A percentile compares a stretch with the other conserved stretches of the same genome.
phyloP scores from a whole-genome alignment of 2,329 filamentous ascomycete genomes.

The Septoria linicola region DNA sequence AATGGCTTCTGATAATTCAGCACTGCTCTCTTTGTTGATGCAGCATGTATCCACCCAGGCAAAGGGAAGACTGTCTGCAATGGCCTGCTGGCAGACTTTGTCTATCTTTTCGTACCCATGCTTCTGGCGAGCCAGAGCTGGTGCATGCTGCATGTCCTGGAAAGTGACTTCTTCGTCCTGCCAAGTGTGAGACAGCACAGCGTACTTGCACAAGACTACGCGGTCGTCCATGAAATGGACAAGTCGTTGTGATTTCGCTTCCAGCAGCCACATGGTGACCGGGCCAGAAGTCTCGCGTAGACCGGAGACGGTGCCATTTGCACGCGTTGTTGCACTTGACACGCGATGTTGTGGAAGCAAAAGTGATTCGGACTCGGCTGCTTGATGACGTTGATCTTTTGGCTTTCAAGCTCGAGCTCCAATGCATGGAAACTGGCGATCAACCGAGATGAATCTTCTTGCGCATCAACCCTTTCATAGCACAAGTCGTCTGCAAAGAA shows the following conservation, averaged over 20 bases:
- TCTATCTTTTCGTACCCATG: slow-evolving; percentile 19
- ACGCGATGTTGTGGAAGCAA: too few relatives aligned
- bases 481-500: not conserved
- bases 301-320: too few relatives aligned
- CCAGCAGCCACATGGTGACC: slow-evolving; percentile 20
- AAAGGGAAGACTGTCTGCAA: slow-evolving; percentile 4
- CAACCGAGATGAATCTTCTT: too few relatives aligned
- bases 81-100: slow-evolving; percentile 12
- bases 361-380: too few relatives aligned
- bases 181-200: slow-evolving; percentile 25
- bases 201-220: slow-evolving; percentile 14
- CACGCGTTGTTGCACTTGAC: too few relatives aligned
- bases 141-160: slow-evolving; percentile 15
- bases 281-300: too few relatives aligned
- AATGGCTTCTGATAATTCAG: slow-evolving; percentile 27
- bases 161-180: slow-evolving; percentile 20
- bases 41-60: slow-evolving; percentile 26
- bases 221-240: slow-evolving; percentile 19
- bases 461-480: not conserved
- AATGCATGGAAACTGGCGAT: too few relatives aligned
- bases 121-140: not conserved
- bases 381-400: too few relatives aligned
- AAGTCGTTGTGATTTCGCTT: slow-evolving; percentile 10
- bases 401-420: too few relatives aligned
- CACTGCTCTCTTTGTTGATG: slow-evolving; percentile 27